Base-by-base conservation (phyloP, 441 rosid species). In the Jatropha multifida region DNA sequence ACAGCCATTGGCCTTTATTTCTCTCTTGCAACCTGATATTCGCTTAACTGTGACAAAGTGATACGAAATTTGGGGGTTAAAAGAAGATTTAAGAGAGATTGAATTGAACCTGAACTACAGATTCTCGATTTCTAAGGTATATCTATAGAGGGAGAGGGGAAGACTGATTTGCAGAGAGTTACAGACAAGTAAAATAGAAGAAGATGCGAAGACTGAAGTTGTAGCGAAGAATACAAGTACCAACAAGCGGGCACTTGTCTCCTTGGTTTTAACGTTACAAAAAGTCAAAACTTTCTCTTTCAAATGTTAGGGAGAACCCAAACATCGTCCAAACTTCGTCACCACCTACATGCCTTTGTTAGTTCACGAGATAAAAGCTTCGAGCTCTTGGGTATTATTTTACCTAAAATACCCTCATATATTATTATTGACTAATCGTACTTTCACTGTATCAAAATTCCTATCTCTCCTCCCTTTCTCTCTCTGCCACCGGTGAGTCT, bases 1-100 rank as follows among this genome's bases (percentile, higher is more conserved):
- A 79, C 72, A 44, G 78, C 78, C 81, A 79, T 79, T 12, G 42
- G 17, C 61, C 37, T 5, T 41, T 49, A 26, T 18, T 37, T n/a
- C 37, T 62, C 27, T 62, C 32, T 66, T n/a, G 73, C 48, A 75
- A 63, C 27, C 56, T 75, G 76, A 32, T 20, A 37, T 61, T 17
- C 17, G 48, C 15, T 23, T 17, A 55, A 54, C 17, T 20, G 38
- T 41, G 46, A 27, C 52, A 18, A 54, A 15, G 62, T 7, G 54
- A 38, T 40, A 4, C 40, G 65, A 37, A 70, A 70, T 40, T 55
- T 56, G 15, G 48, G 14, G 63, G 49, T 40, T 20, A 69, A 18
- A 69, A 69, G 23, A 68, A 26, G 42, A 4, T 18, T 18, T 4
- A 20, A 69, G 46, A 32, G 42, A 49, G 62, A 65, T 14, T 3